Evolutionary conservation across 768 basidiomycete genomes (phyloP).

Genomic region (Epithele typhae): DNA sequence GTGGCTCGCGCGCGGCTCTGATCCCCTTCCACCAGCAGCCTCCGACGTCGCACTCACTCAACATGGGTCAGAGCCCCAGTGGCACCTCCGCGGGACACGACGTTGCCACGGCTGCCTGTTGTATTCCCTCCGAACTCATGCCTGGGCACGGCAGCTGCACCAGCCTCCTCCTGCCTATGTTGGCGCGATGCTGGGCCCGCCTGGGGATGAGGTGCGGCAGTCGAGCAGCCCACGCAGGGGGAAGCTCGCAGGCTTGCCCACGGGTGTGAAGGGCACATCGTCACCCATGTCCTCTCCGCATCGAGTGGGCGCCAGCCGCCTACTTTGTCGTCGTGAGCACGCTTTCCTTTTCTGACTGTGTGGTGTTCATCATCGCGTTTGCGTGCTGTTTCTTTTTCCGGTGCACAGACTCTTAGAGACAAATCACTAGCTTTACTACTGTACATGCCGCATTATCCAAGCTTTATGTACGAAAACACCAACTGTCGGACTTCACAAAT

Average conservation of each 20-base stretch:
- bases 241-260: constrained; percentile 41
- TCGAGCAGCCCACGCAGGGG: constrained; percentile 38
- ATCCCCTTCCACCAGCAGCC: constrained; percentile 72
- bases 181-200: constrained; percentile 36
- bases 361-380: constrained; percentile 6
- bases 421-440: too few relatives aligned
- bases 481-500: too few relatives aligned
- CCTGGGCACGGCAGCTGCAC: constrained; percentile 32
- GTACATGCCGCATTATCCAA: too few relatives aligned
- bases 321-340: constrained; percentile 10
- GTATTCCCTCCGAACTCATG: constrained; percentile 72
- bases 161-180: constrained; percentile 66
- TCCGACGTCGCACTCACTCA: constrained; percentile 65
- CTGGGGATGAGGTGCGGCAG: constrained; percentile 52
- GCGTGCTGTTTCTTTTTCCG: constrained; percentile 4
- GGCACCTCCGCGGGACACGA: constrained; percentile 26
- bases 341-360: background rate
- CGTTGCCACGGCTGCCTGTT: constrained; percentile 52
- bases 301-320: constrained; percentile 27
- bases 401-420: too few relatives aligned
- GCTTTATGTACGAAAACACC: too few relatives aligned
- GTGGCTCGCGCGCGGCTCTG: constrained; percentile 66
- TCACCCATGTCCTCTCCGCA: constrained; percentile 47
- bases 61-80: constrained; percentile 47
- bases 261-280: constrained; percentile 48